phyloP scores from a whole-genome alignment of 108 stramenopile genomes.

The Pseudonitzschia pungens region DNA sequence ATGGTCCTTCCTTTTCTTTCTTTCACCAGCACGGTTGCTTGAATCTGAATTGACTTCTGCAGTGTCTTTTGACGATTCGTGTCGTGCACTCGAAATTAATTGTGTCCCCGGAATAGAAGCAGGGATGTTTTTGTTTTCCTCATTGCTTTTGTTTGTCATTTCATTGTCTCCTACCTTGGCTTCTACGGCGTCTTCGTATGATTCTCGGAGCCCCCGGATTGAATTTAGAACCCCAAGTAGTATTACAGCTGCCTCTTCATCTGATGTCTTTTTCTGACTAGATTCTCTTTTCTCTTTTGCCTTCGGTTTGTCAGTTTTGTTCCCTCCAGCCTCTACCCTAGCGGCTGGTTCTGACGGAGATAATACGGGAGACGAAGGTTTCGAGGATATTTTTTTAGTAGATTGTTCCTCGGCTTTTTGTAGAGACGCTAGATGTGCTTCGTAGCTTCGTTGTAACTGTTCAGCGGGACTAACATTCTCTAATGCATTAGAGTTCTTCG shows the following conservation, averaged over 20 bases:
- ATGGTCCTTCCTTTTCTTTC: not conserved
- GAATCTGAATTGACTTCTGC: not conserved
- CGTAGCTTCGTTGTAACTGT: slow-evolving; percentile 31
- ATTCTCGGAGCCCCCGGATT: slow-evolving; percentile 29
- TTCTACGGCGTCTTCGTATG: slow-evolving; percentile 39
- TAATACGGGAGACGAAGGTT: not conserved
- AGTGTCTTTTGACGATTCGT: not conserved
- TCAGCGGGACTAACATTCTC: slow-evolving; percentile 24
- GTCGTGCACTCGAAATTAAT: not conserved
- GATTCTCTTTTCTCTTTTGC: not conserved
- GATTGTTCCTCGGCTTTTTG: slow-evolving; percentile 9
- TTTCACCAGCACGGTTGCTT: not conserved
- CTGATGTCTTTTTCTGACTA: slow-evolving; percentile 15
- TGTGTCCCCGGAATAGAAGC: not conserved
- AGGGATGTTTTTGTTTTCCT: not conserved
- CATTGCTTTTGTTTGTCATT: slow-evolving; percentile 4
- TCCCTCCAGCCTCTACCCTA: slow-evolving; percentile 1
- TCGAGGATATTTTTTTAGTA: not conserved
- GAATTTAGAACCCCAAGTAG: slow-evolving; percentile 50
- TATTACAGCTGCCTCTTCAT: slow-evolving; percentile 41
- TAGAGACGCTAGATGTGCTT: slow-evolving; percentile 31
- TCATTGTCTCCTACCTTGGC: slow-evolving; percentile 13
- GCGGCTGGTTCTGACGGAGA: not conserved
- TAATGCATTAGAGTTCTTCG: slow-evolving; percentile 1
- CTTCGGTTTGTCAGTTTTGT: not conserved